Evolutionary conservation across 2,329 filamentous ascomycete genomes (phyloP).

Genomic region (Penicillium brasilianum): DNA sequence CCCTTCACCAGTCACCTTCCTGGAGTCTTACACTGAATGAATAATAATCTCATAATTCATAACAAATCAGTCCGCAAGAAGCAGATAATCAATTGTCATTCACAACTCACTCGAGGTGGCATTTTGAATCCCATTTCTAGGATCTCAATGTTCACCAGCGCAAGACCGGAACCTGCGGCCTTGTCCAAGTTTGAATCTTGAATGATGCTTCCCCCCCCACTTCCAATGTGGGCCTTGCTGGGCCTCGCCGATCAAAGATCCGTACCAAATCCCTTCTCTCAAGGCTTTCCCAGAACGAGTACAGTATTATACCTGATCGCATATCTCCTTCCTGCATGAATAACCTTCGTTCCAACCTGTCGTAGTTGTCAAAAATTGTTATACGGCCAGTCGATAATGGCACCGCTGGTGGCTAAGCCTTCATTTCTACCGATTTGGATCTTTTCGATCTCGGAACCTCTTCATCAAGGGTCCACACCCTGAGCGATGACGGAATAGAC

Average conservation of each 20-base stretch:
- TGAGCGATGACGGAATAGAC: constrained; percentile 4
- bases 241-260: not conserved
- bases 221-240: not conserved
- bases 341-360: not conserved
- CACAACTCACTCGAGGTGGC: not conserved
- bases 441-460: no score
- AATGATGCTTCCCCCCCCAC: not conserved
- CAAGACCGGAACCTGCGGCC: not conserved
- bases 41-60: no score
- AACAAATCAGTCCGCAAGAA: not conserved
- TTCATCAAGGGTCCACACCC: not conserved
- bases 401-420: no score
- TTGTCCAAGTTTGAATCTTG: not conserved
- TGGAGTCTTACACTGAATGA: no score
- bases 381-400: not conserved
- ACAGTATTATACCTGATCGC: not conserved
- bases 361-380: not conserved
- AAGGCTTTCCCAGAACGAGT: not conserved
- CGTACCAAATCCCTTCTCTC: not conserved
- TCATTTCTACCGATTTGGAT: not conserved
- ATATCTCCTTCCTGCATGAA: not conserved
- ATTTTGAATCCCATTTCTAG: not conserved
- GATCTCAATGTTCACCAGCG: not conserved
- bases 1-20: no score
- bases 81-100: not conserved